Evolutionary conservation across 2,329 filamentous ascomycete species (phyloP).

Genomic region (Sordariomycetes sp.): DNA sequence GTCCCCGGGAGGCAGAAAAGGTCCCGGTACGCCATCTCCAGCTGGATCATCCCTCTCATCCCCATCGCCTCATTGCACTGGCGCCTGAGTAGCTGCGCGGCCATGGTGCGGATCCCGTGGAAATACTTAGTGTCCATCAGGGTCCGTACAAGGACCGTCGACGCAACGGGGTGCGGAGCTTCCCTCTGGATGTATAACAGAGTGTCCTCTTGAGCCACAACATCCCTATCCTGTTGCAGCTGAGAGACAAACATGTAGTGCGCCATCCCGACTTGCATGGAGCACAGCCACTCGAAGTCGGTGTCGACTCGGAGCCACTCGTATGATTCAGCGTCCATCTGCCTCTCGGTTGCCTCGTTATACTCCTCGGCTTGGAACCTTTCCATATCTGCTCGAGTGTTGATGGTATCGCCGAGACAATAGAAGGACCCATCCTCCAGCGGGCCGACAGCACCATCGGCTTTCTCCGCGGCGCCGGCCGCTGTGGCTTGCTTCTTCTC

Average conservation of each 20-base stretch:
- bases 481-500: constrained; percentile 53
- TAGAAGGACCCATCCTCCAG: constrained; percentile 80
- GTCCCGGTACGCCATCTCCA: constrained; percentile 76
- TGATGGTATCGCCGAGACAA: constrained; percentile 83
- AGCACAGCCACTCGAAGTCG: constrained; percentile 96
- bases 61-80: constrained; percentile 58
- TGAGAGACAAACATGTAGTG: constrained; percentile 98
- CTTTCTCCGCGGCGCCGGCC: constrained; percentile 45
- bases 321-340: constrained; percentile 93
- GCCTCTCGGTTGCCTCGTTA: constrained; percentile 76
- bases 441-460: constrained; percentile 30
- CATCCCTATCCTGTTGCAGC: constrained; percentile 90
- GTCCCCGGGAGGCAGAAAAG: constrained; percentile 77
- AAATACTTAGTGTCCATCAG: constrained; percentile 89
- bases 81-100: constrained; percentile 65
- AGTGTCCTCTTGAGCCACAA: constrained; percentile 74
- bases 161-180: constrained; percentile 69
- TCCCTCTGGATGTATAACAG: constrained; percentile 61
- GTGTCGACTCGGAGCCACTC: constrained; percentile 98
- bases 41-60: constrained; percentile 72
- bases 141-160: constrained; percentile 81
- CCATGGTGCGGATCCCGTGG: constrained; percentile 81
- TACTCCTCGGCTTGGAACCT: constrained; percentile 85
- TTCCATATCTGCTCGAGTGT: constrained; percentile 67
- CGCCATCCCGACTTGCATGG: constrained; percentile 70